A percentile compares a stretch with the other conserved stretches of the same genome.
phyloP scores from a whole-genome alignment of 2,329 filamentous ascomycete genomes.

The Berkeleyomyces basicola region DNA sequence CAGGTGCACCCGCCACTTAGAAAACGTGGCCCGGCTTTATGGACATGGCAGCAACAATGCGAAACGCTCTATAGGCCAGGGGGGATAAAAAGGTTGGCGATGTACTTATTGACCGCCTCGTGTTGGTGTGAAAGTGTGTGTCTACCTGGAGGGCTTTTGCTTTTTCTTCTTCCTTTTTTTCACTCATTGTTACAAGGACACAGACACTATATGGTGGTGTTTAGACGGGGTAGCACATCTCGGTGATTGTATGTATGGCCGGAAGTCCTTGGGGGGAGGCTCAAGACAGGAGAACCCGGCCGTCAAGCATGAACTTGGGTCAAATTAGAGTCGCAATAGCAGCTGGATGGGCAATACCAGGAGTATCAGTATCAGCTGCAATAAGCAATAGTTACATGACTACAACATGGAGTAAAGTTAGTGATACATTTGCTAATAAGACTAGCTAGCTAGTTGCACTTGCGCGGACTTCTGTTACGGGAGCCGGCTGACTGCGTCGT shows the following conservation, averaged over 20 bases:
- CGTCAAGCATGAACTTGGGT: background rate
- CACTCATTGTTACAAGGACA: background rate
- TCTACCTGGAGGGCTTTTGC: background rate
- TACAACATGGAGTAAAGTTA: no score
- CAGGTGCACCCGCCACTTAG: background rate
- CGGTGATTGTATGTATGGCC: background rate
- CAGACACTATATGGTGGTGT: background rate
- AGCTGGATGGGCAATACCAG: no score
- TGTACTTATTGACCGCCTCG: background rate
- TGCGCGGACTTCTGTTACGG: no score
- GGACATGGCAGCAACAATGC: background rate
- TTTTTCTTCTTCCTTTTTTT: background rate
- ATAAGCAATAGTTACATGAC: no score
- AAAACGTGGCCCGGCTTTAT: background rate
- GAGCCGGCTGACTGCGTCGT: no score
- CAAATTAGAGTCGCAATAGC: background rate
- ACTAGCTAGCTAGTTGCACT: no score
- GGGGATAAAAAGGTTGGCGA: background rate
- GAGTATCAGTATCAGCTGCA: no score
- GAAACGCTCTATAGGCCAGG: background rate
- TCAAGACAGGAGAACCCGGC: background rate
- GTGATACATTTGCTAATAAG: no score
- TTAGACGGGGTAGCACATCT: background rate
- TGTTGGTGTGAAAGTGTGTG: background rate
- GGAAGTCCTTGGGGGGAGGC: background rate